phyloP scores from a whole-genome alignment of 805 yeast species.

The Maudiozyma bulderi region DNA sequence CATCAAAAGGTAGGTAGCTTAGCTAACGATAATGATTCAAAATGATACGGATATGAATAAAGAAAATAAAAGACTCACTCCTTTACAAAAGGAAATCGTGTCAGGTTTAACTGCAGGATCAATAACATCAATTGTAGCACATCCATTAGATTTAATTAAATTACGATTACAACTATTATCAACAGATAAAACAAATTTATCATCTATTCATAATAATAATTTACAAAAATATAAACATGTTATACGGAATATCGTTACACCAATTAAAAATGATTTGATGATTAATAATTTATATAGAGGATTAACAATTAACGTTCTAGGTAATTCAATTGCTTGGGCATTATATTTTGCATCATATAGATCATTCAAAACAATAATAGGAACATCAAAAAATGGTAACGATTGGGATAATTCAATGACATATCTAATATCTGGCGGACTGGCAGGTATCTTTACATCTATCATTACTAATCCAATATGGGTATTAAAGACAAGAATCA shows the following conservation, averaged over 20 bases:
- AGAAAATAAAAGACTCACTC: neutral
- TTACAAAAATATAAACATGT: neutral
- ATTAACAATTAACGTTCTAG: conserved; percentile 65
- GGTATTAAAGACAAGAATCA: conserved; percentile 87
- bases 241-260: neutral
- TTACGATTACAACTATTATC: conserved; percentile 63
- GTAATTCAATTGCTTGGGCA: conserved; percentile 85
- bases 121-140: conserved; percentile 68
- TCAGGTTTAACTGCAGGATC: conserved; percentile 79
- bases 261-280: neutral
- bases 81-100: conserved; percentile 38
- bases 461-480: conserved; percentile 84
- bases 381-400: conserved; percentile 5
- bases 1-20: too few relatives aligned
- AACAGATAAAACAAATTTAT: conserved; percentile 3
- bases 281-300: conserved; percentile 51
- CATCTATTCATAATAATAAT: neutral
- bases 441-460: conserved; percentile 71
- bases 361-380: conserved; percentile 38
- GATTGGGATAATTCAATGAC: conserved; percentile 26
- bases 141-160: conserved; percentile 83
- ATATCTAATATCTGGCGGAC: conserved; percentile 46
- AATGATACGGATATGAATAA: neutral
- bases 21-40: too few relatives aligned
- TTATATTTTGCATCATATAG: conserved; percentile 74